Base-by-base conservation (phyloP, 2,329 filamentous ascomycete species). In the Alternaria burnsii region DNA sequence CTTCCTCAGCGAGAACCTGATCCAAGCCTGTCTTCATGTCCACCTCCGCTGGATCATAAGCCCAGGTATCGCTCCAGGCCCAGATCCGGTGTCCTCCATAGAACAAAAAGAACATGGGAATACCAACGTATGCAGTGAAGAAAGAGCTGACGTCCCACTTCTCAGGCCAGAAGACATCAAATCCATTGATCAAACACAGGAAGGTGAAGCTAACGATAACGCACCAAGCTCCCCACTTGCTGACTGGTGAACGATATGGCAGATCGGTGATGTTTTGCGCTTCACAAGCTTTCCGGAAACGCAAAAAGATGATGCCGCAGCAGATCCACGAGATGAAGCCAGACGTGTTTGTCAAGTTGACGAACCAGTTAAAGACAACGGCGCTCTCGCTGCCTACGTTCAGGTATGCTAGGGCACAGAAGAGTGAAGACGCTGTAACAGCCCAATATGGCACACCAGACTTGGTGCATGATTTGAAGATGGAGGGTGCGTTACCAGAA, bases 121-220 rank as follows among this genome's bases (percentile, higher is more conserved):
- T 85, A 9, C 87, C 87, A n/a, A 89, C 83, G 68, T 91, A 91
- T 0, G 86, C 83, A 0, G 87, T 88, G 66, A 90, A 78, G 69
- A 95, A 95, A 68, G 83, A 82, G 5, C 83, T 81, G 0, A 84
- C 85, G 16, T 82, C 85, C 85, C 88, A 94, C 28, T 88, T 82
- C 8, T 82, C 32, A 4, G 32, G 32, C 32, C 32, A 36, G 12
- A 36, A 36, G 14, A 36, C 32, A 36, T 36, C 85, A 78, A 93
- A 94, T 1, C 91, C 91, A 69, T 92, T 92, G 67, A 91, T 89
- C 3, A 94, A 78, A 1, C 85, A 86, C n/a, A 94, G 81, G 26
- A 92, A 78, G 3, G 77, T 73, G 54, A 92, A 84, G 24, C 87
- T 72, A 16, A 85, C 73, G 1, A 92, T 83, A 10, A 85, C 83